Percentiles rank a stretch among this genome's conserved stretches.
phyloP scores from a whole-genome alignment of 176 grass and related monocot genomes.

The Puccinellia tenuiflora region DNA sequence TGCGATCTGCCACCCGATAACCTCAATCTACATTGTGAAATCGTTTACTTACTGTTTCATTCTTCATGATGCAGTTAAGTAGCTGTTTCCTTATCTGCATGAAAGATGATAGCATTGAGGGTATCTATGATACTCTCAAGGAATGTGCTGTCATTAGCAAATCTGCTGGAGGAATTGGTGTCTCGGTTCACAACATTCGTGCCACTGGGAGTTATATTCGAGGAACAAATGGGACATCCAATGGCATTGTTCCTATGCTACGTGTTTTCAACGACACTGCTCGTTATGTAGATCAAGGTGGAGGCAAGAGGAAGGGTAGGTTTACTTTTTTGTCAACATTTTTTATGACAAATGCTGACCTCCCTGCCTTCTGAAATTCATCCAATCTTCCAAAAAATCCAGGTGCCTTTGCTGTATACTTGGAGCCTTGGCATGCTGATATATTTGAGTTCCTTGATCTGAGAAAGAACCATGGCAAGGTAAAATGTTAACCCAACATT shows the following conservation, averaged over 20 bases:
- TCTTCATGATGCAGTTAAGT: slow-evolving; percentile 52
- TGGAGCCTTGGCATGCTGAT: slow-evolving; percentile 99
- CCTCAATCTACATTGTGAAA: not conserved
- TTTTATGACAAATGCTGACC: not conserved
- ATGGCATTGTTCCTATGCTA: slow-evolving; percentile 96
- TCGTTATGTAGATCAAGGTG: slow-evolving; percentile 97
- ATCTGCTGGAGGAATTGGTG: slow-evolving; percentile 94
- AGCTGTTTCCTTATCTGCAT: slow-evolving; percentile 97
- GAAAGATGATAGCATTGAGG: slow-evolving; percentile 98
- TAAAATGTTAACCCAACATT: slow-evolving; percentile 16
- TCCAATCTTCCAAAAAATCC: not conserved
- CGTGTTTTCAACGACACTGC: slow-evolving; percentile 94
- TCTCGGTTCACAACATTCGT: slow-evolving; percentile 84
- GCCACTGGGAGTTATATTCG: slow-evolving; percentile 85
- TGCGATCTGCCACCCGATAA: not conserved
- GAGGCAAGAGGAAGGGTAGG: slow-evolving; percentile 94
- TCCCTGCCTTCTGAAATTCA: not conserved
- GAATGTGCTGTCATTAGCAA: slow-evolving; percentile 96
- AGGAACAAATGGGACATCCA: slow-evolving; percentile 88
- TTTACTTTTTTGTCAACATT: not conserved
- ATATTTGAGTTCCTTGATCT: slow-evolving; percentile 96
- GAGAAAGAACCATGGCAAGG: slow-evolving; percentile 95
- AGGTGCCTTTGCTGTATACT: slow-evolving; percentile 96
- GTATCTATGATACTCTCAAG: slow-evolving; percentile 93
- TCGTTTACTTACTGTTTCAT: slow-evolving; percentile 4